phyloP scores from a whole-genome alignment of 2,329 filamentous ascomycete genomes.

The Monilinia laxa region DNA sequence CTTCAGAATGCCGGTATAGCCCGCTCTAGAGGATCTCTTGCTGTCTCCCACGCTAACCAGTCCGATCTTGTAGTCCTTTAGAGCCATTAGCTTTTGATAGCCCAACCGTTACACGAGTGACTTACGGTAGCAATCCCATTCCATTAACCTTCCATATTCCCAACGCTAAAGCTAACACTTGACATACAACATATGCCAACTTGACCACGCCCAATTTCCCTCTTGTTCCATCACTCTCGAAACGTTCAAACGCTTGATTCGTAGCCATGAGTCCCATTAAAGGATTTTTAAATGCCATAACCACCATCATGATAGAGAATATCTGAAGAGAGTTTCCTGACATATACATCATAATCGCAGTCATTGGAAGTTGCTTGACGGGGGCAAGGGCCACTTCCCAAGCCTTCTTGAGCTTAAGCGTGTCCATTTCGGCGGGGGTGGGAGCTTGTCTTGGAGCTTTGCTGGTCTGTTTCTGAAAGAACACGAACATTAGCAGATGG shows the following conservation, averaged over 20 bases:
- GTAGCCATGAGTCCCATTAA: conserved; percentile 80
- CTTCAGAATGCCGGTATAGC: conserved; percentile 41
- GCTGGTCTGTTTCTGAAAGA: conserved; percentile 42
- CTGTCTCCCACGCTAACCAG: conserved; percentile 89
- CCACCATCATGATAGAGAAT: conserved; percentile 99
- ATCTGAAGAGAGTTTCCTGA: conserved; percentile 97
- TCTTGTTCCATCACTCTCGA: conserved; percentile 78
- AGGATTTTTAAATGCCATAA: conserved; percentile 97
- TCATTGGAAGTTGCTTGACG: conserved; percentile 95
- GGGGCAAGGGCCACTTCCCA: conserved; percentile 96
- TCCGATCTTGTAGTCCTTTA: conserved; percentile 87
- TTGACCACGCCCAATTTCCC: conserved; percentile 78
- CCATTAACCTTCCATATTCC: conserved; percentile 96
- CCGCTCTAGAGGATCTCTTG: conserved; percentile 39
- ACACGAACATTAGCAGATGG: background rate
- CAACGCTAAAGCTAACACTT: conserved; percentile 76
- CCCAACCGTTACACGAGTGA: conserved; percentile 33
- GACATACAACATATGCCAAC: conserved; percentile 82
- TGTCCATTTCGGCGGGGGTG: conserved; percentile 84
- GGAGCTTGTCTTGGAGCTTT: conserved; percentile 60
- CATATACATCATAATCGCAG: conserved; percentile 99
- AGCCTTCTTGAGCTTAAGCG: conserved; percentile 94
- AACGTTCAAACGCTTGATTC: conserved; percentile 84
- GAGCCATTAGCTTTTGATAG: conserved; percentile 36
- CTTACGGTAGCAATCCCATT: conserved; percentile 91